A percentile compares a stretch with the other conserved stretches of the same genome.
Conservation (phyloP, 257 asterid species). For the Solanum virginianum region DNA sequence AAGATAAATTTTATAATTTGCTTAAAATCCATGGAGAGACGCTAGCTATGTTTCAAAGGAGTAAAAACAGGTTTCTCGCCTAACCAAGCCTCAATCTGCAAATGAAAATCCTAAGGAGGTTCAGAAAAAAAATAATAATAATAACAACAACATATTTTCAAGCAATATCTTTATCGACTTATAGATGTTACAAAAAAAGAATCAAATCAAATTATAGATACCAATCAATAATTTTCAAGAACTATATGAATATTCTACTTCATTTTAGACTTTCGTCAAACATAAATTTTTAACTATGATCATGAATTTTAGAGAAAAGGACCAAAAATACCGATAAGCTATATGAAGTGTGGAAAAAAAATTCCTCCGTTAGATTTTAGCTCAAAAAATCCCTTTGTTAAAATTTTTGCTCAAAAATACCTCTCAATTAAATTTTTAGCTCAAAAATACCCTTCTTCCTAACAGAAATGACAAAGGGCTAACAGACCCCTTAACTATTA, state of each 20-base stretch:
- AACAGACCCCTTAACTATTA: no score
- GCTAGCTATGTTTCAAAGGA: neutral
- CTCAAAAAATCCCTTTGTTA: no score
- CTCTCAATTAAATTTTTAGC: no score
- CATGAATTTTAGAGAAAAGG: no score
- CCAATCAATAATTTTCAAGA: neutral
- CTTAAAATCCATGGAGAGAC: no score
- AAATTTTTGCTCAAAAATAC: no score
- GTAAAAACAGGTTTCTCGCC: neutral
- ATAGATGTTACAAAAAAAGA: neutral
- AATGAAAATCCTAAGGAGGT: neutral
- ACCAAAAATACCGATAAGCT: no score
- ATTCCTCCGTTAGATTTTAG: no score
- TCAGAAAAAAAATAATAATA: neutral
- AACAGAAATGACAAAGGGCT: no score
- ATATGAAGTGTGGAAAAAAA: no score
- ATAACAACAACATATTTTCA: neutral
- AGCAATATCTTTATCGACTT: neutral
- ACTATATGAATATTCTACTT: neutral
- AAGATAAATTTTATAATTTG: no score
- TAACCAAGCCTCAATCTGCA: neutral
- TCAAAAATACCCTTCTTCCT: no score
- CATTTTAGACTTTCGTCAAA: neutral
- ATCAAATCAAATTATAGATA: neutral
- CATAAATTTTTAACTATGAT: neutral